phyloP scores from a whole-genome alignment of 2,329 filamentous ascomycete species.

The Aspergillus phoenicis region DNA sequence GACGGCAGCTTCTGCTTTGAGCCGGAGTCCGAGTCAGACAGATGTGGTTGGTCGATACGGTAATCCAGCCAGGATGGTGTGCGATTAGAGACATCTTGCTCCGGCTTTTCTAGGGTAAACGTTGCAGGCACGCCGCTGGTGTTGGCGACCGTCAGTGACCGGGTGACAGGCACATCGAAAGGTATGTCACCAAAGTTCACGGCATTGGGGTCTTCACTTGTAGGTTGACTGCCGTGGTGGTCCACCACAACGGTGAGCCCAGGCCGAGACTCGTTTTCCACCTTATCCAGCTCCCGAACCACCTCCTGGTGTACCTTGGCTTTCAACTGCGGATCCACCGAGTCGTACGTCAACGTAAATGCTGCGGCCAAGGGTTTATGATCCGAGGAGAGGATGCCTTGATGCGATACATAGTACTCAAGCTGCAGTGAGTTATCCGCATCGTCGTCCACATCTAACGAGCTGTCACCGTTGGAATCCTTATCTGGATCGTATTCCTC shows the following conservation, averaged over 20 bases:
- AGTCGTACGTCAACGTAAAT: conserved; percentile 83
- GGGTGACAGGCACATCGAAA: conserved; percentile 67
- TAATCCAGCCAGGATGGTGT: conserved; percentile 71
- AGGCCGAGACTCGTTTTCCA: conserved; percentile 87
- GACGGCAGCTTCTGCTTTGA: conserved; percentile 30
- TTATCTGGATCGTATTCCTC: conserved; percentile 63
- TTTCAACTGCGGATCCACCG: conserved; percentile 82
- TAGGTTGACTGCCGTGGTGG: conserved; percentile 40
- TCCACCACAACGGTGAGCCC: conserved; percentile 83
- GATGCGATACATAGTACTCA: conserved; percentile 82
- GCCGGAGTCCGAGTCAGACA: conserved; percentile 33
- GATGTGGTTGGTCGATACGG: conserved; percentile 60
- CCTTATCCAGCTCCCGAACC: conserved; percentile 81
- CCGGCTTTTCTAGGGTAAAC: conserved; percentile 75
- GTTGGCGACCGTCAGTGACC: conserved; percentile 83
- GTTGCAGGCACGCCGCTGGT: conserved; percentile 80
- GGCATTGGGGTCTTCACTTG: conserved; percentile 53
- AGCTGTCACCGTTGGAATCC: conserved; percentile 48
- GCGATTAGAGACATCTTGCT: conserved; percentile 48
- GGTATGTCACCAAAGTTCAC: conserved; percentile 78
- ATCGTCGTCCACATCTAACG: conserved; percentile 30
- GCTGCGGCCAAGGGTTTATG: conserved; percentile 88
- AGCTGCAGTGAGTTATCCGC: conserved; percentile 55
- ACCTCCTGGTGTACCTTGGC: conserved; percentile 83
- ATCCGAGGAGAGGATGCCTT: conserved; percentile 87